phyloP scores from a whole-genome alignment of 2,329 filamentous ascomycete genomes.

The Clonostachys byssicola region DNA sequence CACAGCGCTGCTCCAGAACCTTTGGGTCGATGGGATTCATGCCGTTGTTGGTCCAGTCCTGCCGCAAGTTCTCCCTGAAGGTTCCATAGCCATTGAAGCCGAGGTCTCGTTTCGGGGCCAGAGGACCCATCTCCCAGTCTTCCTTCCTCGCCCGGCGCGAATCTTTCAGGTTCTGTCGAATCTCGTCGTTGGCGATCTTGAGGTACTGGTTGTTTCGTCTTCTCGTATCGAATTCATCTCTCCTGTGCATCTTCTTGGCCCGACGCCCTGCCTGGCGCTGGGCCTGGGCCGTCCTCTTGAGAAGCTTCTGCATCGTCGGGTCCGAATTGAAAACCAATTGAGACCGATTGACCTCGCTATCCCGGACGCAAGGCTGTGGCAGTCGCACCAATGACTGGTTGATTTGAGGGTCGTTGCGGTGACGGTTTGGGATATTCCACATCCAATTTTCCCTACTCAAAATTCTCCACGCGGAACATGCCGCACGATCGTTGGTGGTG shows the following conservation, averaged over 20 bases:
- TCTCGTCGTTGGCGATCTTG: conserved; percentile 20
- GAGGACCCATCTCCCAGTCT: conserved; percentile 72
- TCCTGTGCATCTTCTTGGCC: conserved; percentile 24
- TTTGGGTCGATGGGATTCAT: conserved; percentile 18
- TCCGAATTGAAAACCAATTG: not conserved
- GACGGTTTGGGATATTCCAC: not conserved
- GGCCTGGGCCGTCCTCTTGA: conserved; percentile 62
- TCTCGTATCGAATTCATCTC: conserved; percentile 16
- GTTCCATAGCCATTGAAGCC: conserved; percentile 61
- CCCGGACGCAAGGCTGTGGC: too few species aligned
- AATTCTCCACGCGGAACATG: not conserved
- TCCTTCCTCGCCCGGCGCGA: conserved; percentile 56
- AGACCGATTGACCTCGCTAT: too few species aligned
- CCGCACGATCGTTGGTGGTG: too few species aligned
- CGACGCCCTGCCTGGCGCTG: conserved; percentile 57
- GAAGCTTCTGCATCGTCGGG: conserved; percentile 64
- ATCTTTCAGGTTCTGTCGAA: conserved; percentile 26
- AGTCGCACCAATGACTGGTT: too few species aligned
- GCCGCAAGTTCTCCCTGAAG: conserved; percentile 26
- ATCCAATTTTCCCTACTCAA: not conserved
- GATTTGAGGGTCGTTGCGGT: too few species aligned
- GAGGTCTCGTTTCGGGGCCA: conserved; percentile 73
- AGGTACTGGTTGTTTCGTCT: conserved; percentile 22
- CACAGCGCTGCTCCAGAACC: conserved; percentile 36
- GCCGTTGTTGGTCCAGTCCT: conserved; percentile 26